phyloP scores from a whole-genome alignment of 129 eudicot genomes.

The Tagetes erecta region DNA sequence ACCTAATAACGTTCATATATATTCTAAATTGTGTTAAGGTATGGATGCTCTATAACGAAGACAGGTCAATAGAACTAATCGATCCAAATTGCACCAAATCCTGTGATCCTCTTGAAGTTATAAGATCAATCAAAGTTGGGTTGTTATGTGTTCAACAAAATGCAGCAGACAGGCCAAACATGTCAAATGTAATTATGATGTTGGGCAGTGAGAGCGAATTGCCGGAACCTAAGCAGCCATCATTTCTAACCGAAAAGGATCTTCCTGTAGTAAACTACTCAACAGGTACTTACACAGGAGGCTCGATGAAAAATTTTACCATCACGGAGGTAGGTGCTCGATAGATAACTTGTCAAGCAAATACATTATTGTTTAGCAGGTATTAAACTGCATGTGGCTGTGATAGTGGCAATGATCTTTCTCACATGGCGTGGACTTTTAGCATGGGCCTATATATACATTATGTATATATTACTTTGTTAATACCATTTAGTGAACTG shows the following conservation, averaged over 20 bases:
- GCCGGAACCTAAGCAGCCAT: slow-evolving; percentile 32
- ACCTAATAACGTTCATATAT: neutral
- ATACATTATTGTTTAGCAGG: neutral
- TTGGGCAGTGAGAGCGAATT: slow-evolving; percentile 26
- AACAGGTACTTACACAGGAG: slow-evolving; percentile 7
- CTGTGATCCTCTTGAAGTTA: slow-evolving; percentile 23
- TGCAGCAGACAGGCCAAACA: slow-evolving; percentile 38
- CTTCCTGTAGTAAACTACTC: slow-evolving; percentile 19
- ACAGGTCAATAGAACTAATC: slow-evolving; percentile 22
- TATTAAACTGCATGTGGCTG: neutral
- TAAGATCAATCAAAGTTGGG: slow-evolving; percentile 34
- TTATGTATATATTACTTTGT: no score
- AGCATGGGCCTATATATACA: no score
- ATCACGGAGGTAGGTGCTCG: slow-evolving; percentile 24
- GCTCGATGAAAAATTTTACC: slow-evolving; percentile 22
- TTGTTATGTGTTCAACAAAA: slow-evolving; percentile 40
- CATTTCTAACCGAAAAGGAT: slow-evolving; percentile 30
- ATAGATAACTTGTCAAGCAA: neutral
- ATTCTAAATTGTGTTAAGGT: slow-evolving; percentile 18
- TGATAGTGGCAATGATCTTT: neutral
- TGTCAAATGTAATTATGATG: slow-evolving; percentile 36
- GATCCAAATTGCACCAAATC: slow-evolving; percentile 19
- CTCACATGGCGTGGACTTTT: neutral
- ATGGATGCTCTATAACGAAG: slow-evolving; percentile 34
- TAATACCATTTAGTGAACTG: no score